A percentile compares a stretch with the other conserved stretches of the same genome.
Conservation (phyloP, 306 rosid species). For the Cucumis melo region DNA sequence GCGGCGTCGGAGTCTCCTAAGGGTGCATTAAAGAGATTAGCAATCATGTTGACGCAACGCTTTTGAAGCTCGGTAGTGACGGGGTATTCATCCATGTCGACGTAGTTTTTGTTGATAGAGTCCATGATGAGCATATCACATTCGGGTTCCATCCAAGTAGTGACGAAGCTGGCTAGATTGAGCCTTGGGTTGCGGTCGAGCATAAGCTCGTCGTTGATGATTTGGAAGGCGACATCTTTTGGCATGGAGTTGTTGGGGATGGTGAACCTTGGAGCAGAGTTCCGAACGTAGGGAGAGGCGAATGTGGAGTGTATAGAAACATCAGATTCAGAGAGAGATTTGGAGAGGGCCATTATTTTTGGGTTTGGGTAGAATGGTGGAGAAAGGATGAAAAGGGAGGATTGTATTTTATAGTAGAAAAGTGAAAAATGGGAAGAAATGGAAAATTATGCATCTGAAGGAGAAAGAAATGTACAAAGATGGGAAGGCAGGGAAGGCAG, state of each 20-base stretch:
- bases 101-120: constrained; percentile 7
- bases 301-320: constrained; percentile 1
- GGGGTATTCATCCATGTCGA: constrained; percentile 10
- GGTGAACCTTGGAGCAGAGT: not conserved
- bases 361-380: not conserved
- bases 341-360: not conserved
- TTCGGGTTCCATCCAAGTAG: constrained; percentile 14
- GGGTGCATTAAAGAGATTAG: constrained; percentile 6
- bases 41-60: constrained; percentile 8
- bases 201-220: constrained; percentile 14
- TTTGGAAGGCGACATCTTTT: constrained; percentile 1
- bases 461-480: not conserved
- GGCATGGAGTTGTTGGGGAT: constrained; percentile 6
- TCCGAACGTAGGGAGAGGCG: constrained; percentile 4
- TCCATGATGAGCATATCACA: constrained; percentile 8
- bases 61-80: constrained; percentile 10
- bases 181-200: constrained; percentile 3
- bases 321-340: not conserved
- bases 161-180: not conserved
- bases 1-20: constrained; percentile 5
- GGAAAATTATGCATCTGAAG: not conserved
- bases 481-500: not conserved
- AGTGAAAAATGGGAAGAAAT: not conserved
- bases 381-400: not conserved
- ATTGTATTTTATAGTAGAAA: not conserved